Percentiles rank a stretch among this genome's conserved stretches.
Conservation (phyloP, 108 stramenopile species). For the Discostella pseudostelligera region DNA sequence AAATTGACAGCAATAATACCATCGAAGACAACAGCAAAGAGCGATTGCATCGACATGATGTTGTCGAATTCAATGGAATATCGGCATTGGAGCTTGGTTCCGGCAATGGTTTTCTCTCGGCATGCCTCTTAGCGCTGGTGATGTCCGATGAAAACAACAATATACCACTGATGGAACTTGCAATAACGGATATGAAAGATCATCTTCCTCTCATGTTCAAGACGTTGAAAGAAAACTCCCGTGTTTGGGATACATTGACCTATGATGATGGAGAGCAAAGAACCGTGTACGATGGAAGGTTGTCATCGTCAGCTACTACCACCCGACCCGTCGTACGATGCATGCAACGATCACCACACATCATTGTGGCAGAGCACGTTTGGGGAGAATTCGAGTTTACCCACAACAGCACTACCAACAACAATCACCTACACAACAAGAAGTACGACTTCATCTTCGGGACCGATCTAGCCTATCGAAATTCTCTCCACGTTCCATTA, state of each 20-base stretch:
- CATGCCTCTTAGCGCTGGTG: conserved; percentile 55
- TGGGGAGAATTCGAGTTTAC: conserved; percentile 51
- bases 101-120: conserved; percentile 80
- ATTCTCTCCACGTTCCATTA: conserved; percentile 72
- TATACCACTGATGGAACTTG: conserved; percentile 33
- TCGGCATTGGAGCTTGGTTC: conserved; percentile 73
- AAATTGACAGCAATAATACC: conserved; percentile 13
- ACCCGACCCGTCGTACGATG: no score
- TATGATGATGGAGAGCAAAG: neutral
- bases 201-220: conserved; percentile 62
- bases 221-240: conserved; percentile 56
- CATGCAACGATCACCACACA: no score
- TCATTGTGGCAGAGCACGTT: conserved; percentile 41
- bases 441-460: conserved; percentile 87
- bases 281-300: neutral
- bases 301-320: no score
- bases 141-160: neutral
- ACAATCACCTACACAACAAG: conserved; percentile 5
- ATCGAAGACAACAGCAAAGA: no score
- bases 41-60: no score
- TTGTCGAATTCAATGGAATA: conserved; percentile 21
- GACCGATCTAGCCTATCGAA: conserved; percentile 82
- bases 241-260: conserved; percentile 31
- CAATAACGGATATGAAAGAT: conserved; percentile 69
- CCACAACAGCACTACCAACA: neutral